phyloP scores from a whole-genome alignment of 768 basidiomycete species.

The Mycena galopus region DNA sequence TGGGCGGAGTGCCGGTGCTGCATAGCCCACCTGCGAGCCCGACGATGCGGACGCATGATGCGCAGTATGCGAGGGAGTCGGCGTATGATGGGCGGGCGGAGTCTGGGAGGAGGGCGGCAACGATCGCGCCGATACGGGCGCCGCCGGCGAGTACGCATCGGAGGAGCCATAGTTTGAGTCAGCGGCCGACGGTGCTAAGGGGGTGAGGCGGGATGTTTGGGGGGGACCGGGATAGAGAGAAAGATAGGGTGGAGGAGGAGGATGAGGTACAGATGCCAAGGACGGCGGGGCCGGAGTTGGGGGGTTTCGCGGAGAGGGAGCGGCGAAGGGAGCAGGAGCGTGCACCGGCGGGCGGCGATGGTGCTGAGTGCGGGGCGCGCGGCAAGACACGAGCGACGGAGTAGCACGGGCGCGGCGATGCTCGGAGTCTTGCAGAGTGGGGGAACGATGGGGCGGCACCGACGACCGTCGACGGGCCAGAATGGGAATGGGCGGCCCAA shows the following conservation, averaged over 20 bases:
- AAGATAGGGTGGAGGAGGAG: not conserved
- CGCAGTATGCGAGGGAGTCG: not conserved
- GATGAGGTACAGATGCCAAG: slow-evolving; percentile 66
- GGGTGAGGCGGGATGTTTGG: slow-evolving; percentile 77
- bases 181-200: slow-evolving; percentile 69
- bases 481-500: slow-evolving; percentile 49
- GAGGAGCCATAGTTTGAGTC: slow-evolving; percentile 87
- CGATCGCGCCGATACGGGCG: slow-evolving; percentile 64
- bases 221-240: slow-evolving; percentile 40
- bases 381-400: slow-evolving; percentile 78
- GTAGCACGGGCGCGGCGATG: slow-evolving; percentile 79
- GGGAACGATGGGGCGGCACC: slow-evolving; percentile 76
- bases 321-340: slow-evolving; percentile 47
- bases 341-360: slow-evolving; percentile 83
- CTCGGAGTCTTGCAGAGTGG: slow-evolving; percentile 42
- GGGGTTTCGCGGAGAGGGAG: slow-evolving; percentile 62
- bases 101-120: slow-evolving; percentile 42
- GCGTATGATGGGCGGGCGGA: slow-evolving; percentile 2
- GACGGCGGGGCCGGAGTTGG: slow-evolving; percentile 77
- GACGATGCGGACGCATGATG: slow-evolving; percentile 27
- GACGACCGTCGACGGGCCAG: slow-evolving; percentile 80
- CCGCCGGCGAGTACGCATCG: slow-evolving; percentile 86
- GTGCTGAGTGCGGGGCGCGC: slow-evolving; percentile 76
- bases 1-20: slow-evolving; percentile 60
- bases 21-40: slow-evolving; percentile 41